Evolutionary conservation across 1,139 yeast genomes (phyloP).

Genomic region (Wickerhamomyces sp.): DNA sequence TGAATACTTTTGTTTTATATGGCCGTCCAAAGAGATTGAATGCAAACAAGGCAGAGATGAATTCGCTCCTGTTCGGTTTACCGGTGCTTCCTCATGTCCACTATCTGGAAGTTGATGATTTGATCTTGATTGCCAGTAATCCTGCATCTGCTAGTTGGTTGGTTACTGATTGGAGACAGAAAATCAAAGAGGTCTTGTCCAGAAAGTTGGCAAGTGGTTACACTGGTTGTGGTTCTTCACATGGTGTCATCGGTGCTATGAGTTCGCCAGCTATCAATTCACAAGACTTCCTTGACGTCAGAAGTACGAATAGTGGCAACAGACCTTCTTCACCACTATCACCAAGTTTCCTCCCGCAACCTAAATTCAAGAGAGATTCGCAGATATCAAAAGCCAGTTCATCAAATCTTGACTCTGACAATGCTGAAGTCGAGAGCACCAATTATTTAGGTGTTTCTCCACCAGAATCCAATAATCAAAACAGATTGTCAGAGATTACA

Average conservation of each 20-base stretch:
- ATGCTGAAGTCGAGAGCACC: conserved; percentile 6
- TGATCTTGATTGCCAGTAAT: conserved; percentile 37
- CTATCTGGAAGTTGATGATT: conserved; percentile 62
- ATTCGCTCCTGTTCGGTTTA: conserved; percentile 80
- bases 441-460: conserved; percentile 11
- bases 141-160: conserved; percentile 49
- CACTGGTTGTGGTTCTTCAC: conserved; percentile 73
- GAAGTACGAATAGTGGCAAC: conserved; percentile 15
- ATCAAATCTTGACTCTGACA: conserved; percentile 11
- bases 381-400: conserved; percentile 17
- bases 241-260: conserved; percentile 58
- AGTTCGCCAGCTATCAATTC: conserved; percentile 37
- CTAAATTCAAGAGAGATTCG: conserved; percentile 20
- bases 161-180: conserved; percentile 59
- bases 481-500: conserved; percentile 23
- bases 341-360: conserved; percentile 22
- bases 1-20: conserved; percentile 82
- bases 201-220: conserved; percentile 68
- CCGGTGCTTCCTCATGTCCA: conserved; percentile 89
- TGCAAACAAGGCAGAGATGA: conserved; percentile 78
- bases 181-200: conserved; percentile 59
- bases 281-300: conserved; percentile 29
- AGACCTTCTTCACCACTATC: conserved; percentile 27
- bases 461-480: conserved; percentile 8
- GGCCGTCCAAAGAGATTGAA: conserved; percentile 88